Conservation (phyloP, 2,329 filamentous ascomycete species). For the Penicillium sp. region DNA sequence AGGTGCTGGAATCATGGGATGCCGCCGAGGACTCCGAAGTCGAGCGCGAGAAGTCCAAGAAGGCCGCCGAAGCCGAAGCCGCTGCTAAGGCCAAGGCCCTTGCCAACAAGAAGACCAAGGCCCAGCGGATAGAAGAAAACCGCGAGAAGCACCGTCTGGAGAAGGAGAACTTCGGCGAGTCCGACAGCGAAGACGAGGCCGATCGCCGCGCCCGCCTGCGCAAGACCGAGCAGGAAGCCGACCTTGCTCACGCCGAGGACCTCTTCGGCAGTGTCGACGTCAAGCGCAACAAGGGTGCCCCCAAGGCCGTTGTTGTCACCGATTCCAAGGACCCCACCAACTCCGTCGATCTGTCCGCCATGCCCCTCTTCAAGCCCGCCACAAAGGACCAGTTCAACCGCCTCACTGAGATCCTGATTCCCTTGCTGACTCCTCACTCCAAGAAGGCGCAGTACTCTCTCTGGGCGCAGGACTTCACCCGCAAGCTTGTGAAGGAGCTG, state of each 20-base stretch:
- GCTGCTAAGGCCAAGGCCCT: slow-evolving; percentile 87
- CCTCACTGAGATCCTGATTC: slow-evolving; percentile 75
- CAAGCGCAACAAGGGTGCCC: slow-evolving; percentile 65
- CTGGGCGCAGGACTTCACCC: slow-evolving; percentile 88
- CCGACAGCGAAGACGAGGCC: slow-evolving; percentile 69
- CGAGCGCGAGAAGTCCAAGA: slow-evolving; percentile 92
- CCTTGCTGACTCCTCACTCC: slow-evolving; percentile 70
- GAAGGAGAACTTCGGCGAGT: slow-evolving; percentile 61
- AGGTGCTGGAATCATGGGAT: slow-evolving; percentile 97
- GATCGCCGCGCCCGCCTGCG: slow-evolving; percentile 73
- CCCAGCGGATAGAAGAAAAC: slow-evolving; percentile 81
- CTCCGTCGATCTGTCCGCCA: slow-evolving; percentile 75
- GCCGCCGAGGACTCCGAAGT: slow-evolving; percentile 95
- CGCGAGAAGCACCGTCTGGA: slow-evolving; percentile 64
- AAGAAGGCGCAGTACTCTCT: slow-evolving; percentile 90
- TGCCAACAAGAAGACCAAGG: slow-evolving; percentile 87
- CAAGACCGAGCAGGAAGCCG: slow-evolving; percentile 80
- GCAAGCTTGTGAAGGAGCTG: slow-evolving; percentile 83
- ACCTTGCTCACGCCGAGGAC: slow-evolving; percentile 87
- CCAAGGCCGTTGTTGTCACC: slow-evolving; percentile 64
- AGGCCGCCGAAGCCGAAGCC: slow-evolving; percentile 80
- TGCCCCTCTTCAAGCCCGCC: slow-evolving; percentile 84
- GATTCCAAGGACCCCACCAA: slow-evolving; percentile 74
- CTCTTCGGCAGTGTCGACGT: slow-evolving; percentile 78
- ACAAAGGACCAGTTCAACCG: slow-evolving; percentile 85